Conservation (phyloP, 768 basidiomycete species). For the Tylopilus vinaceipallidus region DNA sequence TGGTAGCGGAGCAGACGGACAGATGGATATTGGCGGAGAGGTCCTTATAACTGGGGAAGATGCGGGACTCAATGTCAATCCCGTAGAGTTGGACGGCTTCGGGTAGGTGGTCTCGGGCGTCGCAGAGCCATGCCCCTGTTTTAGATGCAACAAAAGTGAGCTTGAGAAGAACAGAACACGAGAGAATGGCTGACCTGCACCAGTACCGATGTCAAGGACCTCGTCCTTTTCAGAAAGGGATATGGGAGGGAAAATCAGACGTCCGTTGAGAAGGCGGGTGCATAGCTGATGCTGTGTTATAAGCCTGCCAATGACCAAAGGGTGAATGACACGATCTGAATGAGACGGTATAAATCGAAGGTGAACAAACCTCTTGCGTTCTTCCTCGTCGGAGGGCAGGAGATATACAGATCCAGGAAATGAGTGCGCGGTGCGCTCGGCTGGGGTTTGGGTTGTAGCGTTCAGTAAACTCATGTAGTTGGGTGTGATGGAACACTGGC, state of each 20-base stretch:
- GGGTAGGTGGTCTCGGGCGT: slow-evolving; percentile 11
- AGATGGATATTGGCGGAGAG: slow-evolving; percentile 19
- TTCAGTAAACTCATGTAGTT: too few relatives aligned
- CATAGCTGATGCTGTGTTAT: slow-evolving; percentile 19
- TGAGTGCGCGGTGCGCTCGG: slow-evolving; percentile 18
- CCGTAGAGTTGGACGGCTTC: slow-evolving; percentile 23
- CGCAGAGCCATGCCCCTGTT: slow-evolving; percentile 25
- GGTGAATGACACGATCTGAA: background rate
- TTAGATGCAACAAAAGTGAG: background rate
- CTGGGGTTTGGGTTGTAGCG: background rate
- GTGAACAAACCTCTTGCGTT: slow-evolving; percentile 19
- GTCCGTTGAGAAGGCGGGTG: slow-evolving; percentile 19
- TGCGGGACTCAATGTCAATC: slow-evolving; percentile 25
- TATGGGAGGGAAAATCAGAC: slow-evolving; percentile 22
- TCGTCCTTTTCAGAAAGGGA: slow-evolving; percentile 17
- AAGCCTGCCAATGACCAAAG: slow-evolving; percentile 5
- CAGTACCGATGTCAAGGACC: slow-evolving; percentile 24
- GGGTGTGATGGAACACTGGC: too few relatives aligned
- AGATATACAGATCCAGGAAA: slow-evolving; percentile 20
- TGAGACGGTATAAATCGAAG: too few relatives aligned
- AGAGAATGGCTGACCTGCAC: slow-evolving; percentile 14
- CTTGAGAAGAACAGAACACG: background rate
- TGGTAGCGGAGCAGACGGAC: slow-evolving; percentile 22
- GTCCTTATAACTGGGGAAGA: slow-evolving; percentile 11
- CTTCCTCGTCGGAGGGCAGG: slow-evolving; percentile 25